Evolutionary conservation across 257 asterid species (phyloP), one percentile per base, ranked within the genome.

Genomic region (Solanum gandarillasii): DNA sequence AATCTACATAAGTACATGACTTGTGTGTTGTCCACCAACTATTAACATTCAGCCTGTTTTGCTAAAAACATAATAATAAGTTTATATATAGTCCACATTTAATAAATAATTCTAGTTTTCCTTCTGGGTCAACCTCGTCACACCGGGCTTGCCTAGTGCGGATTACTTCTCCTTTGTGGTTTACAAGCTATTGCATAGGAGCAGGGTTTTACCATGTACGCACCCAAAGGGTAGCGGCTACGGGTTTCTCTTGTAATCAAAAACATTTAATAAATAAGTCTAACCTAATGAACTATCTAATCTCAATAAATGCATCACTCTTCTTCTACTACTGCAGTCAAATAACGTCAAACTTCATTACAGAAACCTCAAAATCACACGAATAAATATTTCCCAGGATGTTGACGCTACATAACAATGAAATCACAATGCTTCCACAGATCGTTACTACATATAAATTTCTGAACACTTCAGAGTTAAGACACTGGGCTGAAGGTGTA

Each of bases 101-200:
- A 18, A 6, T 6, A 2, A 55, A 55, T 55, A 18, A 55, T 6
- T 52, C 1, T 52, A 16, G 62, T 52, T 52, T 52, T 16, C 62
- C 62, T 52, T 52, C 62, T 52, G n/a, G 62, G 62, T 52, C 60
- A 0, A 52, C 3, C 60, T 52, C 60, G 23, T 52, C 62, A 18
- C 62, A 52, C 62, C 1, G 23, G 4, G 62, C n/a, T 18, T 52
- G n/a, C 62, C 62, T 52, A 52, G 62, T 52, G 62, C 9, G 1
- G n/a, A 52, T 18, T 18, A 52, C n/a, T 1, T 6, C n/a, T 52
- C n/a, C 9, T 0, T 0, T 52, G n/a, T 18, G 62, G n/a, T 52
- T 52, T 52, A 52, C 62, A 52, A 52, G n/a, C n/a, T 52, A 52
- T 52, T 52, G 62, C n/a, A 52, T 52, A 52, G 62, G 62, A 52